Percentiles rank a stretch among this genome's conserved stretches.
phyloP scores from a whole-genome alignment of 768 basidiomycete species.

The Polyporus arcularius region DNA sequence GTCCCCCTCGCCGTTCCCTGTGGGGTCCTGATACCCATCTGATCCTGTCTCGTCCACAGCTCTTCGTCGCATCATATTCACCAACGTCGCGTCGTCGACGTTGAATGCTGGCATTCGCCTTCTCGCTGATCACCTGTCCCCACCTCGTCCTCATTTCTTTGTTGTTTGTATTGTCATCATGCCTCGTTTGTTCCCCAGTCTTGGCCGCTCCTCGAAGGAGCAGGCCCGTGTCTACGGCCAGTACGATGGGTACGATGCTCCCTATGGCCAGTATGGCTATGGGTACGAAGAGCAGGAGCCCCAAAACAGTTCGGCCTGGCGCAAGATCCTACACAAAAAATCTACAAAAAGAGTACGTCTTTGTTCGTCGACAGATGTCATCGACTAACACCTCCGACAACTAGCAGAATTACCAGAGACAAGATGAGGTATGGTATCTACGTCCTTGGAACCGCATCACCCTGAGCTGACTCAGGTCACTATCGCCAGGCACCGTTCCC shows the following conservation, averaged over 20 bases:
- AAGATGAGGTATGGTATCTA: neutral
- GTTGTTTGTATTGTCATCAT: slow-evolving; percentile 10
- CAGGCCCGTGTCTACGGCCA: slow-evolving; percentile 12
- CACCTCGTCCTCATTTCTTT: neutral
- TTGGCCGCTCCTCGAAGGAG: slow-evolving; percentile 27
- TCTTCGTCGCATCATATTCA: slow-evolving; percentile 2
- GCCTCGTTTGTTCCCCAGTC: slow-evolving; percentile 29
- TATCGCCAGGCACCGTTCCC: neutral
- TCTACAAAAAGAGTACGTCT: slow-evolving; percentile 17
- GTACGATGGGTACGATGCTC: slow-evolving; percentile 22
- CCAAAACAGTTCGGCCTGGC: slow-evolving; percentile 23
- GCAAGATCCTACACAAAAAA: slow-evolving; percentile 23
- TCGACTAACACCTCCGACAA: neutral
- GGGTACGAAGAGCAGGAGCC: slow-evolving; percentile 21
- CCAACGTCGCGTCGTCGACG: slow-evolving; percentile 8
- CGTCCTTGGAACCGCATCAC: neutral
- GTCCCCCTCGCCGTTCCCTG: slow-evolving; percentile 1
- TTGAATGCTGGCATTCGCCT: slow-evolving; percentile 18
- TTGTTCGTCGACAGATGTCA: neutral
- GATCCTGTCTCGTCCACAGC: neutral
- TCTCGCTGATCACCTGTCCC: neutral
- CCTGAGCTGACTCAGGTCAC: neutral
- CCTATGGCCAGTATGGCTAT: slow-evolving; percentile 22
- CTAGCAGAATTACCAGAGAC: neutral
- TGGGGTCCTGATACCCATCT: slow-evolving; percentile 14